Evolutionary conservation across 306 rosid genomes (phyloP).

Genomic region (Quercus aquifolioides): DNA sequence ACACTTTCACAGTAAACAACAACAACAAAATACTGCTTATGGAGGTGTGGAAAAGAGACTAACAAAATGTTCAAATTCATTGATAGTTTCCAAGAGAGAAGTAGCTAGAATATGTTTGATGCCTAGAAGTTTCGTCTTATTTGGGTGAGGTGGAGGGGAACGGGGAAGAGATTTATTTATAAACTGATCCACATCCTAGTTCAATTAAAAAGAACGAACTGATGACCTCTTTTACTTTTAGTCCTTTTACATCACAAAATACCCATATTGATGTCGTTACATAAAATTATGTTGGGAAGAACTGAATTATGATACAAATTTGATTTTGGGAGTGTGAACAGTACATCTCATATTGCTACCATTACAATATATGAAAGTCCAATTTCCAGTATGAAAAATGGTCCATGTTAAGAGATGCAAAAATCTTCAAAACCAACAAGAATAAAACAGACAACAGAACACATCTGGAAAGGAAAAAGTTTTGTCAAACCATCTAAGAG

Average conservation of each 20-base stretch:
- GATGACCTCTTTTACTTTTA: background rate
- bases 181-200: background rate
- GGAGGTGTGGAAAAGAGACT: background rate
- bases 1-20: no score
- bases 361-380: no score
- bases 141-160: background rate
- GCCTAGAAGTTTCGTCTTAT: background rate
- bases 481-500: background rate
- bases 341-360: background rate
- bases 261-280: background rate
- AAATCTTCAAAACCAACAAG: background rate
- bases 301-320: background rate
- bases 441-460: background rate
- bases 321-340: background rate
- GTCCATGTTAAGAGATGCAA: no score
- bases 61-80: background rate
- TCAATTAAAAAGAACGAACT: background rate
- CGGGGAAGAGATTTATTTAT: background rate
- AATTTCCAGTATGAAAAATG: no score
- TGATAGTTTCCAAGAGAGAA: background rate
- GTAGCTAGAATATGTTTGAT: background rate
- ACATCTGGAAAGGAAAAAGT: background rate
- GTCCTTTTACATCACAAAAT: background rate
- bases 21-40: background rate
- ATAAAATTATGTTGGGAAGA: background rate